Base-by-base conservation (phyloP, 306 rosid genomes). In the Ochetophila trinervis region DNA sequence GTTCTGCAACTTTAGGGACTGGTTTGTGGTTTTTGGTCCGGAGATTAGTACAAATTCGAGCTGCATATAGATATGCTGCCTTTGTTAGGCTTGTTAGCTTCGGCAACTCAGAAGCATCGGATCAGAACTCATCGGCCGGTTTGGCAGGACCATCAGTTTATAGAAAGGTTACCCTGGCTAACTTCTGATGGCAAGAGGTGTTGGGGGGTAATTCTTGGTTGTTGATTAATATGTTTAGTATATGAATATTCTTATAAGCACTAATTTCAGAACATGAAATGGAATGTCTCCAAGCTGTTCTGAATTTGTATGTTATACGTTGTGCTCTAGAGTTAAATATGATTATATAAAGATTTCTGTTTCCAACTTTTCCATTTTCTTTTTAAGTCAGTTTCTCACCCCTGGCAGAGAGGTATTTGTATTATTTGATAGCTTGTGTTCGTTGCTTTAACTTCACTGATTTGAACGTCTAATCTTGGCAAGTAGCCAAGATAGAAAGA, bases 261-360 rank as follows among this genome's bases (percentile, higher is more conserved):
- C 86, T 82, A 80, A 71, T 72, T 82, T 74, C 65, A 68, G 75
- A 76, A 66, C 76, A 60, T 76, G 79, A 69, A 68, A 62, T 73
- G 78, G 78, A 60, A 67, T 64, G 35, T 53, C 54, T 67, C 81
- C 78, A 36, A 72, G 69, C 50, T 85, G 88, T 83, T 70, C 61
- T 79, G 84, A 70, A 79, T 79, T 74, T 81, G 81, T 84, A 77
- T 82, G 82, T 79, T 66, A 83, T 73, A 82, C 74, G 27, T 51
- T 66, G 72, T 79, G 77, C 76, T 67, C 74, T 74, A 66, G 79
- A 67, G 75, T 48, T 69, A 57, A 57, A n/a, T n/a, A n/a, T n/a
- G n/a, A n/a, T n/a, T 77, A 66, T 71, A 57, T 83, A 68, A 72
- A 75, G 72, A 19, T 78, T 67, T 67, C 34, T 78, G 83, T 75